A percentile compares a stretch with the other conserved stretches of the same genome.
Conservation (phyloP, 768 basidiomycete genomes). For the Russula dissimulans region DNA sequence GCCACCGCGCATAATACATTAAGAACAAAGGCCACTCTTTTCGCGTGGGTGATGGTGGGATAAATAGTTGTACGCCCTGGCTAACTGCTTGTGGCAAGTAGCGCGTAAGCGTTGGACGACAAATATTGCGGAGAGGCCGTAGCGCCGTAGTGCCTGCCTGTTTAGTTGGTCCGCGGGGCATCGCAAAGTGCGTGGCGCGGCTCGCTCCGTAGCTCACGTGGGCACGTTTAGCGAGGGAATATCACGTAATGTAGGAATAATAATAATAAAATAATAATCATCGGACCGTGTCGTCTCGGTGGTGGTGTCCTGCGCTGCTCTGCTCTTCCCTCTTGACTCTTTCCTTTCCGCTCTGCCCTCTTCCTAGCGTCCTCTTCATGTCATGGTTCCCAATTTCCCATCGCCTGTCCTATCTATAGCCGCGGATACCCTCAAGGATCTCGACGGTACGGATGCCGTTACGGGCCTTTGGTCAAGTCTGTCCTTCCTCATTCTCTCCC, state of each 20-base stretch:
- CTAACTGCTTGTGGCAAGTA: not conserved
- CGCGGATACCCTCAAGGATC: slow-evolving; percentile 54
- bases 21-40: not conserved
- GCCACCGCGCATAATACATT: slow-evolving; percentile 8
- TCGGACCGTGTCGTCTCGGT: no score
- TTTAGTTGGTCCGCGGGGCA: slow-evolving; percentile 3
- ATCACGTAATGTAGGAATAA: no score
- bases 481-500: slow-evolving; percentile 21
- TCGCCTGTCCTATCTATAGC: slow-evolving; percentile 58
- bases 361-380: not conserved
- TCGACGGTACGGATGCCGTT: slow-evolving; percentile 61
- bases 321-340: not conserved
- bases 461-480: slow-evolving; percentile 60
- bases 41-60: no score
- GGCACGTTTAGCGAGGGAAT: no score
- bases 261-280: no score
- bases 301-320: not conserved
- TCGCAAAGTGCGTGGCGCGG: not conserved
- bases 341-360: no score
- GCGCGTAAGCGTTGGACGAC: not conserved
- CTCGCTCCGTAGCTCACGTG: not conserved
- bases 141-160: slow-evolving; percentile 15
- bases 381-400: slow-evolving; percentile 47
- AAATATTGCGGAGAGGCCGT: slow-evolving; percentile 12
- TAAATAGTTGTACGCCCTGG: not conserved